Evolutionary conservation across 2,329 filamentous ascomycete species (phyloP), one percentile per base, ranked within the genome.

Genomic region (Cladophialophora immunda): DNA sequence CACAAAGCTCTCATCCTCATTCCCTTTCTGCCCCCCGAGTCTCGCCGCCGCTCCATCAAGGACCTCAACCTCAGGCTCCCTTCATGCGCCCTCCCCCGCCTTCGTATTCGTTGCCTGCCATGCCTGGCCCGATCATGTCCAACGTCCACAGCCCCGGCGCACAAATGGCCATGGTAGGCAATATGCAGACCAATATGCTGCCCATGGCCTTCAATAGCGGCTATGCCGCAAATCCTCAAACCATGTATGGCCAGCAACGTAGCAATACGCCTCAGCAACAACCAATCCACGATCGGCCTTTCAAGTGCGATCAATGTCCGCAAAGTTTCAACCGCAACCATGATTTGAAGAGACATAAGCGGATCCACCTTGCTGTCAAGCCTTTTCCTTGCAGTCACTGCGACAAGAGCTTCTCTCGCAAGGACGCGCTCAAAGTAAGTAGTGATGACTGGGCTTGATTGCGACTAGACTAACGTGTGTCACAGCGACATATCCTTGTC

Each of bases 251-350:
- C 79, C 22, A 81, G 82, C 22, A 77, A 78, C 68, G 82, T 83
- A 64, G 82, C 85, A 70, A 83, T 86, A 68, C 82, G 65, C 83
- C 85, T 55, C 85, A 84, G 68, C 80, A 82, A 22, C 79, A 79
- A 2, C 81, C 84, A 9, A 83, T 86, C 30, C 90, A 91, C 64
- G 94, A 98, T 73, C 88, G 94, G 4, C 95, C 95, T 0, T 98
- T 97, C 83, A 94, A 94, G 79, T 99, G 95, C 77, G 93, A 98
- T 73, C 87, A 92, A 76, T 99, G 95, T 75, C 88, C 92, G 0
- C 93, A 97, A 77, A 94, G 92, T 41, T 99, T 99, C 82, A 98
- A 97, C 78, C 86, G 95, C 4, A 98, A 98, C 71, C 95, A 98
- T 76, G 95, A 98, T 76, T 80, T 98, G 73, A 99, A 99, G 81